Evolutionary conservation across 257 asterid genomes (phyloP).

Genomic region (Capsicum baccatum): DNA sequence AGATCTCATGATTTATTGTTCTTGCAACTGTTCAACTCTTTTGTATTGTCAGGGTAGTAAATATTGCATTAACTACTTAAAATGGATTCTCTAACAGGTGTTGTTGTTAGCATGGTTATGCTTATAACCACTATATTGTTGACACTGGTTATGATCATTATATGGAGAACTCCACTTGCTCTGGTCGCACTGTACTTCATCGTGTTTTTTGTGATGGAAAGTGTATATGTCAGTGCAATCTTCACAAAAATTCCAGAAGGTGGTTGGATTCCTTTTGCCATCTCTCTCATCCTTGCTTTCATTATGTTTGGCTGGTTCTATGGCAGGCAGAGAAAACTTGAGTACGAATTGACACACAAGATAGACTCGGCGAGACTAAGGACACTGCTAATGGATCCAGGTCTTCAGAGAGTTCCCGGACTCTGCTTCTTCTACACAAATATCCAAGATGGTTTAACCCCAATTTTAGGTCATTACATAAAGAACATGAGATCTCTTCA

Average conservation of each 20-base stretch:
- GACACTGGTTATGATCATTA: conserved; percentile 54
- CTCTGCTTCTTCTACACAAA: conserved; percentile 72
- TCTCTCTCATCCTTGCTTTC: conserved; percentile 53
- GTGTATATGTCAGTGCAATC: conserved; percentile 62
- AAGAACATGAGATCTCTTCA: conserved; percentile 59
- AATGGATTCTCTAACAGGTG: conserved; percentile 40
- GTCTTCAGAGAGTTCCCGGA: conserved; percentile 52
- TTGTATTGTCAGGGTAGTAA: not conserved
- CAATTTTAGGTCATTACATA: conserved; percentile 64
- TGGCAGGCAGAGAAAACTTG: conserved; percentile 57
- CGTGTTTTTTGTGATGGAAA: conserved; percentile 59
- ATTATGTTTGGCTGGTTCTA: conserved; percentile 71
- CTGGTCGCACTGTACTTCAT: conserved; percentile 53
- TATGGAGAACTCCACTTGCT: conserved; percentile 34
- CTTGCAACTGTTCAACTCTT: conserved; percentile 7
- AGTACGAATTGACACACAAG: conserved; percentile 56
- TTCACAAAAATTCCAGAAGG: conserved; percentile 76
- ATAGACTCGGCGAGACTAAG: conserved; percentile 53
- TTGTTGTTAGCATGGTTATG: conserved; percentile 84
- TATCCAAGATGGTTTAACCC: conserved; percentile 67
- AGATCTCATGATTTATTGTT: conserved; percentile 17
- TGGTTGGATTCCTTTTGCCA: conserved; percentile 81
- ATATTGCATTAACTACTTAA: not conserved
- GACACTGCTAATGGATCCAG: conserved; percentile 40
- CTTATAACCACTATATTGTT: conserved; percentile 60